phyloP scores from a whole-genome alignment of 2,329 filamentous ascomycete genomes.

The Berkeleyomyces basicola region DNA sequence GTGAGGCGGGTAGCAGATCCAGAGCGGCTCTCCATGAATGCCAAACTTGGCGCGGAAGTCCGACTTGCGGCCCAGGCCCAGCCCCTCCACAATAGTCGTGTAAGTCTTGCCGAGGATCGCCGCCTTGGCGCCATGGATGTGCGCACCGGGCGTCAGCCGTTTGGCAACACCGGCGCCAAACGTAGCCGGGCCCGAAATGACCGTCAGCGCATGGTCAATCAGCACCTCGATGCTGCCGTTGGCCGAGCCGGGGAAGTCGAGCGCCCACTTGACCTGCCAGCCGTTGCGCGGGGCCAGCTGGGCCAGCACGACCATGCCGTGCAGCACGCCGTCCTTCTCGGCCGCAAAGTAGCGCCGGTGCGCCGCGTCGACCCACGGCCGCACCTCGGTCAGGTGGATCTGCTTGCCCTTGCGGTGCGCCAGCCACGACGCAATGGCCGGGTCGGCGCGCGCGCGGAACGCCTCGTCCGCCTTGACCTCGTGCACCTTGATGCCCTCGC shows the following conservation, averaged over 20 bases:
- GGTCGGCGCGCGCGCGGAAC: conserved; percentile 51
- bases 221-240: conserved; percentile 75
- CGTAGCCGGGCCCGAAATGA: conserved; percentile 44
- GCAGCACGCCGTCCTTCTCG: conserved; percentile 55
- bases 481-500: conserved; percentile 66
- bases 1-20: conserved; percentile 77
- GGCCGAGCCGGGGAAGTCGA: conserved; percentile 80
- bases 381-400: conserved; percentile 78
- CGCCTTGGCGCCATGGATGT: conserved; percentile 63
- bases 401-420: conserved; percentile 63
- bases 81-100: conserved; percentile 62
- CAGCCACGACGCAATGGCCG: conserved; percentile 65
- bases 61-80: conserved; percentile 67
- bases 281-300: conserved; percentile 67
- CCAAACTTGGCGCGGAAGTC: conserved; percentile 88
- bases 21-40: conserved; percentile 66
- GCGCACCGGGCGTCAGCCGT: conserved; percentile 61
- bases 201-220: conserved; percentile 49
- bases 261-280: conserved; percentile 91
- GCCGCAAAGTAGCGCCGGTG: conserved; percentile 81
- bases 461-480: conserved; percentile 55
- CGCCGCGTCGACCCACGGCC: conserved; percentile 68
- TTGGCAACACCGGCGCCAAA: conserved; percentile 72
- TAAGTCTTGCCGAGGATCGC: conserved; percentile 74
- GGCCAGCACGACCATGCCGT: conserved; percentile 65